Percentiles rank a stretch among this genome's conserved stretches.
These are phyloP conservation scores for Penicillium malachiteum DNA, from an alignment of 495 filamentous ascomycete species.

Conservation along the genomic window DNA sequence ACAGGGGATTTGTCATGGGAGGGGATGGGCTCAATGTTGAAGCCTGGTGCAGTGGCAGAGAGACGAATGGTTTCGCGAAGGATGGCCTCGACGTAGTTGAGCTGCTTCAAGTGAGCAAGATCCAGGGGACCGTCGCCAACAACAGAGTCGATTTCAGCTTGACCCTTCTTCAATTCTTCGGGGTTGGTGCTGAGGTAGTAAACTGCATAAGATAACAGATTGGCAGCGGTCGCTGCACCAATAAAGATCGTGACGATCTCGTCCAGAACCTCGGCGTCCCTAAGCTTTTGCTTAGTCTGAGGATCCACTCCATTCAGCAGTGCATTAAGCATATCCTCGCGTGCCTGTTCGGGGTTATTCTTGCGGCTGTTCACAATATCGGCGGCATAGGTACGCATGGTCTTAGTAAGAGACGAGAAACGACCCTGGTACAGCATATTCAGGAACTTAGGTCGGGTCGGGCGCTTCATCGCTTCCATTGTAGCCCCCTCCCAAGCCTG, in stretches of 20 bases:
- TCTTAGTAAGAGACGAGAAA: constrained; percentile 55
- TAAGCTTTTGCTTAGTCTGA: constrained; percentile 62
- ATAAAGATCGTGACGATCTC: constrained; percentile 60
- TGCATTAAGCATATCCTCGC: constrained; percentile 68
- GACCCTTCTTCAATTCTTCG: constrained; percentile 30
- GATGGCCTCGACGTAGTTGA: constrained; percentile 64
- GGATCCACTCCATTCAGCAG: constrained; percentile 67
- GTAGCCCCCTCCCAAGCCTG: constrained; percentile 41
- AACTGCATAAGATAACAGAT: constrained; percentile 42
- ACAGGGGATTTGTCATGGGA: constrained; percentile 48
- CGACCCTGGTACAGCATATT: constrained; percentile 45
- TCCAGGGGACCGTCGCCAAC: constrained; percentile 33
- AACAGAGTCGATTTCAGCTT: constrained; percentile 43
- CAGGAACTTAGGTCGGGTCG: constrained; percentile 38
- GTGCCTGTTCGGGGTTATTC: constrained; percentile 46
- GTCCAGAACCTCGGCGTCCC: constrained; percentile 60
- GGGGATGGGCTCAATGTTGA: constrained; percentile 55
- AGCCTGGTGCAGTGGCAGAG: constrained; percentile 60
- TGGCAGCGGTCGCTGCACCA: constrained; percentile 44
- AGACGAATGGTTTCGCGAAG: constrained; percentile 74
- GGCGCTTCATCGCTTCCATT: constrained; percentile 41
- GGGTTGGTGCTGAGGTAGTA: constrained; percentile 48
- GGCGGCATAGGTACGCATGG: constrained; percentile 55
- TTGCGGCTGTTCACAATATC: constrained; percentile 57
- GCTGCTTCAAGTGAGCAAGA: constrained; percentile 59